Percentiles rank a stretch among this genome's conserved stretches.
These are phyloP conservation scores for Phenoliferia sp. DNA, from an alignment of 1,284 basidiomycete genomes.

Conservation along the genomic window DNA sequence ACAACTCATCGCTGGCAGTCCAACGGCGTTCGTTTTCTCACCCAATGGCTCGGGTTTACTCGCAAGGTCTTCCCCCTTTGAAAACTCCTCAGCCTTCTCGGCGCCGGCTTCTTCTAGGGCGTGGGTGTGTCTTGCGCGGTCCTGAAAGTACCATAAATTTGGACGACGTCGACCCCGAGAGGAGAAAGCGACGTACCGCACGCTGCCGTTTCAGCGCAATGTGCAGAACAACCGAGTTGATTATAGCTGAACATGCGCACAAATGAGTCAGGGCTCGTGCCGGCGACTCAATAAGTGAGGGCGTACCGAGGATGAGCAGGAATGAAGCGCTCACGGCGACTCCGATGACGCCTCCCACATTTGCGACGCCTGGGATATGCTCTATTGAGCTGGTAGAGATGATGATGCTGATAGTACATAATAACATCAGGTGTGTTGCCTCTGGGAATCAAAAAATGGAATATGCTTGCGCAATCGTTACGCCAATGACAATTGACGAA, in stretches of 20 bases:
- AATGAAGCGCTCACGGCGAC: slow-evolving; percentile 42
- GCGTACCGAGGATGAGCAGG: slow-evolving; percentile 39
- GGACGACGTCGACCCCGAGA: background rate
- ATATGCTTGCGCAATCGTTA: slow-evolving; percentile 37
- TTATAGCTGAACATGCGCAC: slow-evolving; percentile 31
- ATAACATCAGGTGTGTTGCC: background rate
- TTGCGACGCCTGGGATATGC: slow-evolving; percentile 37
- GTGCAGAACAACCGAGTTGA: slow-evolving; percentile 41
- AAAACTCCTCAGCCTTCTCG: background rate
- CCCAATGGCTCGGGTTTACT: background rate
- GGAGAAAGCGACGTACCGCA: background rate
- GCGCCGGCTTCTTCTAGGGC: background rate
- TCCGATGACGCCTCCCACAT: slow-evolving; percentile 43
- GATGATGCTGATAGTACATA: slow-evolving; percentile 10
- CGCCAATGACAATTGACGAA: slow-evolving; percentile 43
- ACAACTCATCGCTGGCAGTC: slow-evolving; percentile 28
- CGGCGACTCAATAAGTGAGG: background rate
- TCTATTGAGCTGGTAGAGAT: slow-evolving; percentile 35
- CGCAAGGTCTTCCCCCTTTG: background rate
- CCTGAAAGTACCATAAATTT: background rate
- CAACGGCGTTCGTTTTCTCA: background rate
- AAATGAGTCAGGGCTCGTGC: background rate
- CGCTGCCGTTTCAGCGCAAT: background rate
- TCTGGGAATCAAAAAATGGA: too few species aligned
- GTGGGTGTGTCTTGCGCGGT: background rate